These are phyloP conservation scores for Globisporangium spiculum DNA, from an alignment of 352 stramenopile genomes.

Conservation along the genomic window DNA sequence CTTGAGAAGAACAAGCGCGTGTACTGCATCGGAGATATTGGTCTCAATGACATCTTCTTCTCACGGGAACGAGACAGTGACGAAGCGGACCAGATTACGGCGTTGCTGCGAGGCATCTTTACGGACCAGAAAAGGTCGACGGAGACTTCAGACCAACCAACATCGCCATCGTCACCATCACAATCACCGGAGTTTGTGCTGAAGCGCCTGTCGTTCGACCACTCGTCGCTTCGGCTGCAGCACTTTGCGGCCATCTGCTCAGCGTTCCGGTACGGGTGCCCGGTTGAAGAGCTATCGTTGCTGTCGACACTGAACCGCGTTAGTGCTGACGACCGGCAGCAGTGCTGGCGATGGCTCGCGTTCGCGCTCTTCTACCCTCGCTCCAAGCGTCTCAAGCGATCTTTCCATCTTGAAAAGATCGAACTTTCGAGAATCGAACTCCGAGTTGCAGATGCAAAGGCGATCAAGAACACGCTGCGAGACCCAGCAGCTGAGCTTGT, in stretches of 20 bases:
- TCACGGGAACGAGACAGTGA: constrained; percentile 9
- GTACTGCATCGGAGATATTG: constrained; percentile 6
- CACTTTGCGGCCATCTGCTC: constrained; percentile 13
- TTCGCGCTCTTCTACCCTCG: constrained; percentile 18
- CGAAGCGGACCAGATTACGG: not conserved
- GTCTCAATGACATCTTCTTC: constrained; percentile 12
- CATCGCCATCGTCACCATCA: not conserved
- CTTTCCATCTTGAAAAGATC: constrained; percentile 12
- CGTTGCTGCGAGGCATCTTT: not conserved
- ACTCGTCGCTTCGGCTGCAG: constrained; percentile 10
- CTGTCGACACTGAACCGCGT: constrained; percentile 7
- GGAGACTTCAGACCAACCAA: not conserved
- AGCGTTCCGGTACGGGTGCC: constrained; percentile 6
- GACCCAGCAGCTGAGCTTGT: constrained; percentile 7
- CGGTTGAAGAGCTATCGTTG: constrained; percentile 5
- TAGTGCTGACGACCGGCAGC: not conserved
- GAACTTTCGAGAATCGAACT: constrained; percentile 10
- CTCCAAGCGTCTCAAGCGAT: not conserved
- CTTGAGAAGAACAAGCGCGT: constrained; percentile 5
- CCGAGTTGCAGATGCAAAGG: constrained; percentile 4
- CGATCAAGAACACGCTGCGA: constrained; percentile 7
- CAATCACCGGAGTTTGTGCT: not conserved
- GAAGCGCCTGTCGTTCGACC: constrained; percentile 11
- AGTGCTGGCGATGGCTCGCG: constrained; percentile 18
- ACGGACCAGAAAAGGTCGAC: not conserved